These are phyloP conservation scores for Platismatia glauca DNA, from an alignment of 495 filamentous ascomycete genomes.

Conservation along the genomic window DNA sequence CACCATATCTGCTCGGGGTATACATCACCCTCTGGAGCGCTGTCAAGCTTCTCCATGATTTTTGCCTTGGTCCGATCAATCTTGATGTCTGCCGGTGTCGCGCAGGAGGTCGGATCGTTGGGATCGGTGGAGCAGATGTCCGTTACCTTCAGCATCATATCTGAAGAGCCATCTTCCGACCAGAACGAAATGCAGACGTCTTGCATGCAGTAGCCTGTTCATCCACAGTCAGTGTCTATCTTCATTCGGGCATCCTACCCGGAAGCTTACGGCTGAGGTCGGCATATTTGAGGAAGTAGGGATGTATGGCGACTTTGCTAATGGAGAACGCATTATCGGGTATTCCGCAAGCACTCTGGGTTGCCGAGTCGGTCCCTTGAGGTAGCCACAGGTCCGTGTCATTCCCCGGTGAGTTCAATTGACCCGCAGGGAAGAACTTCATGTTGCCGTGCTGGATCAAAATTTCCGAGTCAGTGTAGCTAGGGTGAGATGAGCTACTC, in stretches of 20 bases:
- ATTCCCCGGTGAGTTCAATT: slow-evolving; percentile 16
- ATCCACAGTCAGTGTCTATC: not conserved
- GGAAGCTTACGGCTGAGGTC: slow-evolving; percentile 21
- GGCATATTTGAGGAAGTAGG: slow-evolving; percentile 27
- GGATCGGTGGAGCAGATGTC: slow-evolving; percentile 23
- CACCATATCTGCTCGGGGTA: slow-evolving; percentile 18
- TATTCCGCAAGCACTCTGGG: slow-evolving; percentile 27
- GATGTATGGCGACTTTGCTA: slow-evolving; percentile 26
- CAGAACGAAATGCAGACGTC: slow-evolving; percentile 26
- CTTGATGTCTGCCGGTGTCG: slow-evolving; percentile 23
- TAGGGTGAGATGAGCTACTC: not conserved
- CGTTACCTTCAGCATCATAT: slow-evolving; percentile 27
- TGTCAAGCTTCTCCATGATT: slow-evolving; percentile 11
- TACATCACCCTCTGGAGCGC: slow-evolving; percentile 3
- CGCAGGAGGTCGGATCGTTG: slow-evolving; percentile 23
- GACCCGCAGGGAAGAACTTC: slow-evolving; percentile 20
- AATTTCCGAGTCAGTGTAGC: not conserved
- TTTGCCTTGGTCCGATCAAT: slow-evolving; percentile 19
- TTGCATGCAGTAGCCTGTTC: slow-evolving; percentile 24
- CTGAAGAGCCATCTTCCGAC: slow-evolving; percentile 21
- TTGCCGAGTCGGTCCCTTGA: slow-evolving; percentile 16
- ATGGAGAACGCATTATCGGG: slow-evolving; percentile 22
- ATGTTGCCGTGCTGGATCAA: slow-evolving; percentile 17
- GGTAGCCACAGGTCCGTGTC: slow-evolving; percentile 18
- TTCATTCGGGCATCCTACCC: not conserved